phyloP scores from a whole-genome alignment of 768 basidiomycete genomes.

The Brasilioporus rufonigricans region DNA sequence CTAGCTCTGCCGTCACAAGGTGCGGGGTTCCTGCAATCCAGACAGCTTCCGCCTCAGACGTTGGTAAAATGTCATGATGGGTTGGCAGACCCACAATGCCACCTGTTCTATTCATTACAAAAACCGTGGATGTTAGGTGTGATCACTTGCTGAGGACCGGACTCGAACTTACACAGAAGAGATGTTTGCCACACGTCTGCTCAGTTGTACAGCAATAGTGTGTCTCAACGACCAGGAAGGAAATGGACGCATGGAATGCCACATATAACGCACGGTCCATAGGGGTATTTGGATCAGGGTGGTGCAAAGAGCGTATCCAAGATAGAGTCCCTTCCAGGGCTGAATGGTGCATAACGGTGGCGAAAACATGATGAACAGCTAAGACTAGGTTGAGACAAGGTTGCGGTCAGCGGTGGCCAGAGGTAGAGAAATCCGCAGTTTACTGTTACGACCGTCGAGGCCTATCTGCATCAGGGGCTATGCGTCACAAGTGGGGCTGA shows the following conservation, averaged over 20 bases:
- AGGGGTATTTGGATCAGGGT: constrained; percentile 46
- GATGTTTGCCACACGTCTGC: constrained; percentile 27
- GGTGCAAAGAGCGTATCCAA: constrained; percentile 41
- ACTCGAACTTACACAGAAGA: constrained; percentile 17
- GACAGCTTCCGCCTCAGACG: constrained; percentile 17
- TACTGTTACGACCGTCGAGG: no score
- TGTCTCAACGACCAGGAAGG: constrained; percentile 46
- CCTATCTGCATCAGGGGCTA: neutral
- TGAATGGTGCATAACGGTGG: constrained; percentile 28
- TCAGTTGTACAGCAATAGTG: constrained; percentile 35
- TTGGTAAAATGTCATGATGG: constrained; percentile 8
- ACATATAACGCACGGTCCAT: constrained; percentile 42
- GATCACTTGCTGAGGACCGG: neutral
- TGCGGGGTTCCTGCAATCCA: constrained; percentile 35
- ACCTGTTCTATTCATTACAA: constrained; percentile 7
- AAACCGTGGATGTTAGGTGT: neutral
- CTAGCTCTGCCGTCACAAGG: constrained; percentile 31
- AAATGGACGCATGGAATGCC: constrained; percentile 39
- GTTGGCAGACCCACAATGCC: constrained; percentile 6
- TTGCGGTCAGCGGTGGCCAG: neutral
- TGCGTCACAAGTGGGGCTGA: neutral
- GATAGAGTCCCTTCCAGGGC: constrained; percentile 49
- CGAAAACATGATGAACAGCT: constrained; percentile 6
- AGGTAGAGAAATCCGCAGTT: neutral
- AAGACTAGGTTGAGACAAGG: no score